Evolutionary conservation across 768 basidiomycete species (phyloP).

Genomic region (Mycena vulgaris): DNA sequence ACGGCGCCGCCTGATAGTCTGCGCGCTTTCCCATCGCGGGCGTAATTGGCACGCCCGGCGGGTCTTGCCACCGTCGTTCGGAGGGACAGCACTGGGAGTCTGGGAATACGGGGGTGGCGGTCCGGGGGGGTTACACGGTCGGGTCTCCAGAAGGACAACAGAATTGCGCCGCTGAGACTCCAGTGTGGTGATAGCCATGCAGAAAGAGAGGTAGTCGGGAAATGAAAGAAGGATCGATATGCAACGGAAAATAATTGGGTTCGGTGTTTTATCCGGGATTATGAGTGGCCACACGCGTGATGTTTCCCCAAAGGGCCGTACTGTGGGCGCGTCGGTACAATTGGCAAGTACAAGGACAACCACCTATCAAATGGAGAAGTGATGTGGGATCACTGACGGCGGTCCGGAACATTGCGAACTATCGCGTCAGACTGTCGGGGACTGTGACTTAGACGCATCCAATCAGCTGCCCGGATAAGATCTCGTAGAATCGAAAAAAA

Average conservation of each 20-base stretch:
- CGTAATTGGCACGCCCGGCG: not conserved
- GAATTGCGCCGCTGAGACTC: conserved; percentile 31
- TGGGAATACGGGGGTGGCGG: not conserved
- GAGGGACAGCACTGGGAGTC: not conserved
- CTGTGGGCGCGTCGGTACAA: conserved; percentile 26
- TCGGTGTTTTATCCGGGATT: conserved; percentile 16
- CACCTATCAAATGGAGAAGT: conserved; percentile 11
- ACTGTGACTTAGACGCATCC: not conserved
- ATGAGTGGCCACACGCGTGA: conserved; percentile 31
- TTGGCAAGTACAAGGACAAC: conserved; percentile 23
- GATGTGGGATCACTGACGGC: not conserved
- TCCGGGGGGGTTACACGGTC: not conserved
- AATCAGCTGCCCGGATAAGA: not conserved
- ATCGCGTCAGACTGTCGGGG: not conserved
- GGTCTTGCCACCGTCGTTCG: not conserved
- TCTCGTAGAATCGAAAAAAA: not conserved
- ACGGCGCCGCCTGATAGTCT: conserved; percentile 2
- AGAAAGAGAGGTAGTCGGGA: not conserved
- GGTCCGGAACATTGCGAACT: conserved; percentile 15
- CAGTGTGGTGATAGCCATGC: conserved; percentile 23
- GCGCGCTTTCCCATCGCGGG: conserved; percentile 8
- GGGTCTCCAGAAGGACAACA: conserved; percentile 5
- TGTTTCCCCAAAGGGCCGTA: conserved; percentile 3
- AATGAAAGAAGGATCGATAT: not conserved
- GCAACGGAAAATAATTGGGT: not conserved